Evolutionary conservation across 306 rosid species (phyloP).

Genomic region (Cotoneaster glaucophyllus): DNA sequence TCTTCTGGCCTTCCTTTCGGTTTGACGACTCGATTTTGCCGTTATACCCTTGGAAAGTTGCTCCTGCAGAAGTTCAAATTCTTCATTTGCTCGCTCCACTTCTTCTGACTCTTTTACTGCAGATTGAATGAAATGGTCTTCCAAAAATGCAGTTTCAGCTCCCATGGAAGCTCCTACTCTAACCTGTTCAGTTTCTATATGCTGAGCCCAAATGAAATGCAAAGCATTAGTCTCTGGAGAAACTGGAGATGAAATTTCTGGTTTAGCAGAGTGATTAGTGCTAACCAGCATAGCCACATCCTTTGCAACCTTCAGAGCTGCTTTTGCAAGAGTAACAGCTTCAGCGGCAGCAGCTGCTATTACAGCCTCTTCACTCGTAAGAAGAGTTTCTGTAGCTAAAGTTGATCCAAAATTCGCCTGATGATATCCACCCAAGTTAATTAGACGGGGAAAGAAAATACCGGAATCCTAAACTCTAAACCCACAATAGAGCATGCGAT

Average conservation of each 20-base stretch:
- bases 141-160: conserved; percentile 31
- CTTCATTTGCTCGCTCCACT: conserved; percentile 46
- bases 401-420: conserved; percentile 59
- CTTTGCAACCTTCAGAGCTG: conserved; percentile 79
- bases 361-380: conserved; percentile 74
- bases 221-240: conserved; percentile 33
- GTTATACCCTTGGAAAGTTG: conserved; percentile 45
- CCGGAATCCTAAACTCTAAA: conserved; percentile 2
- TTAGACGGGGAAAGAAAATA: conserved; percentile 4
- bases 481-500: neutral
- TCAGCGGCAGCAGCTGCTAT: conserved; percentile 90
- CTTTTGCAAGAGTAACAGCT: conserved; percentile 89
- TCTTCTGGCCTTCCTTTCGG: conserved; percentile 80
- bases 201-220: conserved; percentile 55
- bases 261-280: conserved; percentile 23
- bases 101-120: conserved; percentile 38
- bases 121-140: conserved; percentile 23
- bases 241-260: conserved; percentile 20
- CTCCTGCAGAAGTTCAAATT: conserved; percentile 50
- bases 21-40: conserved; percentile 77
- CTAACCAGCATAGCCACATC: conserved; percentile 56
- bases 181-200: conserved; percentile 39
- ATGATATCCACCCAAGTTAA: conserved; percentile 15
- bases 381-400: conserved; percentile 59
- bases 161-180: conserved; percentile 29